Conservation (phyloP, 2,329 filamentous ascomycete species). For the Chrysosporium keratinophilum region DNA sequence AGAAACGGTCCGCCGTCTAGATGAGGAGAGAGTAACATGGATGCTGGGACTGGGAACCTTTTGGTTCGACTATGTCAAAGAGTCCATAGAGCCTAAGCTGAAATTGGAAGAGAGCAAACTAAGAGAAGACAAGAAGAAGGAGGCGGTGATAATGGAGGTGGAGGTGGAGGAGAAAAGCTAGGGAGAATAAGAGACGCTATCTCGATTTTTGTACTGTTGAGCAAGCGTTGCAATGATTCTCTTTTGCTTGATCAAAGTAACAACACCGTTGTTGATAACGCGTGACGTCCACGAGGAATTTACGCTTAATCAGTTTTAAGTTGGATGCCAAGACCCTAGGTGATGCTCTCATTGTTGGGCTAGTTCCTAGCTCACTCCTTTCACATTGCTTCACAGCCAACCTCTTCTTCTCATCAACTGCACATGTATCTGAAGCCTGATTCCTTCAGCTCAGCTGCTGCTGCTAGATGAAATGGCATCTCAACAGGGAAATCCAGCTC, state of each 20-base stretch:
- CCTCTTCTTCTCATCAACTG: not conserved
- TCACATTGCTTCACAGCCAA: not conserved
- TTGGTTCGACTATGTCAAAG: conserved; percentile 9
- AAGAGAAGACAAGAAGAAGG: not conserved
- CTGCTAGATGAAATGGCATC: conserved; percentile 3
- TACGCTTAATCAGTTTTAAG: no score
- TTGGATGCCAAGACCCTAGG: no score
- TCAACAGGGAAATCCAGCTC: not conserved
- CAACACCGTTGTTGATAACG: no score
- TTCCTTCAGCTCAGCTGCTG: not conserved
- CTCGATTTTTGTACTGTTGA: no score
- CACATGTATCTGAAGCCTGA: not conserved
- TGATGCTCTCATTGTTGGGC: not conserved
- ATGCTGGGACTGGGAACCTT: conserved; percentile 8
- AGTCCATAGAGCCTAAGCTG: conserved; percentile 3
- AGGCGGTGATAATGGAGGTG: no score
- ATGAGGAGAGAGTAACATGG: conserved; percentile 1
- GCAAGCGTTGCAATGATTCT: no score
- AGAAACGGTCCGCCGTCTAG: not conserved
- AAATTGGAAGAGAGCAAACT: not conserved
- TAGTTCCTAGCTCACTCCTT: not conserved
- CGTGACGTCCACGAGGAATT: no score
- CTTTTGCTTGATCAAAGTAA: no score
- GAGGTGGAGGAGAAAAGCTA: no score
- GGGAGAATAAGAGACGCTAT: no score